Base-by-base conservation (phyloP, 2,329 filamentous ascomycete species). In the Fusarium stilboides region DNA sequence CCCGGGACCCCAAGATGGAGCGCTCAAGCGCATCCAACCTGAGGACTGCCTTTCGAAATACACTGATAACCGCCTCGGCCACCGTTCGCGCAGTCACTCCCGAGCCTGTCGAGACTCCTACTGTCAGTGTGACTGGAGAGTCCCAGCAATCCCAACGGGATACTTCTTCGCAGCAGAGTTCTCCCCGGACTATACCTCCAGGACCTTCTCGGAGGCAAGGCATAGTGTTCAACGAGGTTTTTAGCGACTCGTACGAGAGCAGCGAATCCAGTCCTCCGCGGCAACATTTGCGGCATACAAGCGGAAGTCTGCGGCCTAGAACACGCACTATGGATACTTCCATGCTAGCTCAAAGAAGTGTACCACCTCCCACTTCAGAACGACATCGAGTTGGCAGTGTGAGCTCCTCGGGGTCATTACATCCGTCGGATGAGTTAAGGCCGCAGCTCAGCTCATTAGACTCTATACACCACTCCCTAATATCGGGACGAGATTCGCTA, bases 301-400 rank as follows among this genome's bases (percentile, higher is more conserved):
- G 77, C 58, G 70, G 79, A 36, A 75, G 77, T 45, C 78, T 84
- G 56, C 81, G 87, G 44, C 86, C 86, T 34, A 83, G 87, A 61
- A 89, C 87, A 5, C 84, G 87, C 64, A 89, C 87, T 15, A 83
- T 89, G 80, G 87, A 89, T 70, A 83, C 84, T 43, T 81, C 85
- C 36, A 81, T 86, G 76, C 83, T 87, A 40, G 84, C 82, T 56
- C 82, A 86, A 46, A 76, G 77, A 52, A 77, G 76, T 19, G 75
- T 80, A 14, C 74, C 80, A 36, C 74, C 80, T 31, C 75, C 80
- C n/a, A 70, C 77, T 6, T 61, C 76, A 36, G 86, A 88, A 70
- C 86, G 91, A 52, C 87, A 90, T 72, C 86, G 91, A 52, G 87
- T 93, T 43, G 90, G 91, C 50, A 93, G 91, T 28, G 88, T 93